phyloP scores from a whole-genome alignment of 1,284 basidiomycete species.

The Cryptococcus amylolentus region DNA sequence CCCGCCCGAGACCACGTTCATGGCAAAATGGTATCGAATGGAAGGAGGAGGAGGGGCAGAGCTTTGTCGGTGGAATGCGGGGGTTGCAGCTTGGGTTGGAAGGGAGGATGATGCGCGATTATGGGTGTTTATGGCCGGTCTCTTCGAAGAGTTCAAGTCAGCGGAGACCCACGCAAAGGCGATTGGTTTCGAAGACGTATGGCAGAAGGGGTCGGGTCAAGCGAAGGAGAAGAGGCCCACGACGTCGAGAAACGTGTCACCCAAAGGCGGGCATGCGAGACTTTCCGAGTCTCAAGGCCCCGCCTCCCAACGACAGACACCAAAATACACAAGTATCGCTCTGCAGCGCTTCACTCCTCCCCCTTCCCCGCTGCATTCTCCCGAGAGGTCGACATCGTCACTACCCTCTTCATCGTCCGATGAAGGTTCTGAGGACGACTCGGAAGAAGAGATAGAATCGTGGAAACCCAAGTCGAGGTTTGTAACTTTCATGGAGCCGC shows the following conservation, averaged over 20 bases:
- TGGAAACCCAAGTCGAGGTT: constrained; percentile 16
- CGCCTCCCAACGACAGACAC: neutral
- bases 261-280: neutral
- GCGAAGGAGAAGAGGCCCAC: constrained; percentile 12
- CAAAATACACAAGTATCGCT: neutral
- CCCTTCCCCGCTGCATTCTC: neutral
- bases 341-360: neutral
- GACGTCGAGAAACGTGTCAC: neutral
- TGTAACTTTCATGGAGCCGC: constrained; percentile 15
- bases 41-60: constrained; percentile 56
- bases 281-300: neutral
- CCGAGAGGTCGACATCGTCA: too few relatives aligned
- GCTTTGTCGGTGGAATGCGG: constrained; percentile 52
- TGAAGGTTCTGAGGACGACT: neutral
- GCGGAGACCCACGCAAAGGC: neutral
- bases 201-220: constrained; percentile 15
- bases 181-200: neutral
- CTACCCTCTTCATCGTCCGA: too few relatives aligned
- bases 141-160: constrained; percentile 52
- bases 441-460: constrained; percentile 2
- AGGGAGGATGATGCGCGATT: constrained; percentile 62
- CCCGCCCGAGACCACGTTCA: constrained; percentile 54
- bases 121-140: constrained; percentile 64
- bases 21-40: constrained; percentile 66
- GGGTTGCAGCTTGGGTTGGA: constrained; percentile 60